Evolutionary conservation across 176 grass and related monocot species (phyloP), one percentile per base, ranked within the genome.

Genomic region (Oryza longistaminata): DNA sequence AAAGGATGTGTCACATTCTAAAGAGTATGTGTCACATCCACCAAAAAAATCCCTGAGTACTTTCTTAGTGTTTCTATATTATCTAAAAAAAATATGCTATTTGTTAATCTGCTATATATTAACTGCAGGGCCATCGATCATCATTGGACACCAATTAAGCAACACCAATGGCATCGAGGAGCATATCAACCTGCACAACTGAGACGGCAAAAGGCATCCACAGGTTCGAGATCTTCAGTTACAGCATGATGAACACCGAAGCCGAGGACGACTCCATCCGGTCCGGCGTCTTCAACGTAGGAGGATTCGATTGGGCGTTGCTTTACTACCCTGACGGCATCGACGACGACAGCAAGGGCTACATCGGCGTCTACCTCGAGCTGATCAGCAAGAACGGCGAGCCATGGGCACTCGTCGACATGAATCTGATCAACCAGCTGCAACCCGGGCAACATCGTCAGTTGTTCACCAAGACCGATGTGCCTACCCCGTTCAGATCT

Each of bases 301-400:
- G 86, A 7, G 80, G 73, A n/a, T 76, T 78, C 42, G 61, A 66
- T 44, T 83, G 80, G 86, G 13, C 81, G 29, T 61, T 88, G 25
- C 29, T 35, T 1, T 88, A 75, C 80, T 88, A 83, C 42, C 86
- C 80, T 55, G 46, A 26, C 40, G 12, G 86, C 39, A 60, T 60
- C 1, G 21, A 12, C 11, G 53, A 77, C 11, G 53, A 77, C 75
- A 77, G 53, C n/a, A n/a, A 25, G n/a, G 71, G 40, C 3, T 83
- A 65, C 37, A 35, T 76, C 19, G 77, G 62, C 4, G 27, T 88
- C 3, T 71, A 21, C 35, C 58, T 88, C 24, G 26, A 69, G 66
- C 73, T 83, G n/a, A 45, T 40, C 61, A 62, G 48, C 73, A 61
- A 73, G 62, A 39, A 58, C 58, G 39, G 2, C 8, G 33, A 71